Base-by-base conservation (phyloP, 306 rosid genomes). In the Betula pendula region DNA sequence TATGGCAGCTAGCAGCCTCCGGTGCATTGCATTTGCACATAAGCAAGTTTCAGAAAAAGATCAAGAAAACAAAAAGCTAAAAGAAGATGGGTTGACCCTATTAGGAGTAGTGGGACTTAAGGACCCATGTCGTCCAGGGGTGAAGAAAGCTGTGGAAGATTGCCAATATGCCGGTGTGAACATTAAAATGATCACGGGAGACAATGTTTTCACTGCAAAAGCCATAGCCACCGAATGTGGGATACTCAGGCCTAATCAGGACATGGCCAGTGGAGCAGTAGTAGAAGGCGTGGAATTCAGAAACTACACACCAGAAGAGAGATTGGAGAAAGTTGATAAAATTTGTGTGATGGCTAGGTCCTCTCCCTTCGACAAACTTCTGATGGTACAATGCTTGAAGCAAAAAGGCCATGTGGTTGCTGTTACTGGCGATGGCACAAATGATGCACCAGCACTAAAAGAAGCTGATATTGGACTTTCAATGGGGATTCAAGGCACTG, bases 21-120 rank as follows among this genome's bases (percentile, higher is more conserved):
- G 75, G 27, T 81, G 84, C 76, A 85, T 81, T 40, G 84, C 88
- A 43, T 78, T 81, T 68, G 84, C 88, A 42, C 84, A 81, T 48
- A 75, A 66, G 20, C 71, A 81, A 38, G 25, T 85, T 59, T 44
- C 33, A 56, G 44, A 38, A 38, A 8, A 9, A 35, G 59, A 48
- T 22, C 20, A 22, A 2, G 75, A 50, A 8, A 68, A 40, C 1
- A 22, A 24, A 24, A 77, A 9, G n/a, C 52, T 81, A 0, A 15
- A 78, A 50, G 88, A 55, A 38, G 62, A 62, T 2, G 31, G 69
- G 16, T 68, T 81, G 80, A 75, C 38, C 49, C 77, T 81, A 13
- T 1, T 79, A n/a, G 86, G 83, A 25, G 11, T 85, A n/a, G 76
- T 75, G 2, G 84, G 84, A 9, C 14, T 79, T 0, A 85, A 81